Evolutionary conservation across 352 stramenopile genomes (phyloP), one percentile per base, ranked within the genome.

Genomic region (Globisporangium acanthophoron): DNA sequence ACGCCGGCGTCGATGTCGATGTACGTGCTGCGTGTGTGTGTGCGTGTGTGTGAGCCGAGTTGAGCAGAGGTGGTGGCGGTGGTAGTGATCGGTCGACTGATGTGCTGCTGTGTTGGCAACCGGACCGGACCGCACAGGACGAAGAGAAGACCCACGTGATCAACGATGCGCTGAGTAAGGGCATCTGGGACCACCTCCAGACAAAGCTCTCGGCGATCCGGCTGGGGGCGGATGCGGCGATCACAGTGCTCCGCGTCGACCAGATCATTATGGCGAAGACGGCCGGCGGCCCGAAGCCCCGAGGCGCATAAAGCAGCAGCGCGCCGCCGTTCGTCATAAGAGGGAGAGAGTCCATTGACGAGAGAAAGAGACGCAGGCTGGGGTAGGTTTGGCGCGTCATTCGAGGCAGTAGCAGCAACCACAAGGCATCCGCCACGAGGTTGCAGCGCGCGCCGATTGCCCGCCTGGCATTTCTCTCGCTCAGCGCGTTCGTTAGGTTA

Each of bases 221-320:
- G 62, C 85, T 99, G 24, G 96, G 97, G 51, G 90, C 98, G 39
- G 97, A 99, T 77, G 97, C 96, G 39, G 96, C 95, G 31, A 94
- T 99, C 61, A 99, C 97, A 47, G 96, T 99, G 58, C 83, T 99
- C 33, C 96, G 96, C 74, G 97, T 99, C 35, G 97, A 99, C 87
- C 96, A 99, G 81, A 99, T 99, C 77, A 99, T 99, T 85, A 99
- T 99, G 97, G 80, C 87, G 62, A 98, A 98, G 78, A 74, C 92
- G 46, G 95, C 95, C 40, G 95, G 95, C 35, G 95, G 95, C 41
- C 95, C 95, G 24, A 98, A 98, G 85, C 89, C 91, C 51, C 84
- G 85, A 64, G 78, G 81, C 66, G 40, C 60, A 66, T 65, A 70
- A 58, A 40, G 35, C 8, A 40, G 35, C 35, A 37, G 9, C 33